Percentiles rank a stretch among this genome's conserved stretches.
These are phyloP conservation scores for Mortierella antarctica DNA, from an alignment of 192 early-diverging fungal species.

Conservation along the genomic window DNA sequence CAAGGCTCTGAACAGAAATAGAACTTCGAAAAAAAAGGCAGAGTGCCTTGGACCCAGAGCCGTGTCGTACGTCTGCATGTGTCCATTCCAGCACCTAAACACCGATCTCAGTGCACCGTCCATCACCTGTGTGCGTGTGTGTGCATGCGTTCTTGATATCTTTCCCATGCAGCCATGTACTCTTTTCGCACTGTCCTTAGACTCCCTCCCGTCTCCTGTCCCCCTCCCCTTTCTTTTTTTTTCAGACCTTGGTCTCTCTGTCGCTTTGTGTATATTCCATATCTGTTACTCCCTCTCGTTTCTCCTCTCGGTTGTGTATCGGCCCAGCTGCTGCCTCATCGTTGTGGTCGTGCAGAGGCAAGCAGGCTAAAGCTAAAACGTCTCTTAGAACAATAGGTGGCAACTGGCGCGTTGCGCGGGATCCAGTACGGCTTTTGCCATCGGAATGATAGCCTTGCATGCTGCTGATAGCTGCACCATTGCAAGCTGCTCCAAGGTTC, in stretches of 20 bases:
- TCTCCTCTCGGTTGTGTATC: not conserved
- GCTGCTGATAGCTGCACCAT: too few species aligned
- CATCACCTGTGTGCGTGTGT: not conserved
- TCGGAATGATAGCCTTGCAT: too few species aligned
- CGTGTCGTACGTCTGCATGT: slow-evolving; percentile 14
- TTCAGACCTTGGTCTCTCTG: not conserved
- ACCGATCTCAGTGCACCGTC: not conserved
- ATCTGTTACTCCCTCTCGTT: slow-evolving; percentile 2
- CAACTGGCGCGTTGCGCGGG: too few species aligned
- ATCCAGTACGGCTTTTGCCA: too few species aligned
- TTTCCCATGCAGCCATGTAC: slow-evolving; percentile 1
- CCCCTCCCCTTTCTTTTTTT: slow-evolving; percentile 7
- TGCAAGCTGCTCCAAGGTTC: too few species aligned
- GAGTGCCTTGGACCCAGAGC: not conserved
- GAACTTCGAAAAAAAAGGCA: not conserved
- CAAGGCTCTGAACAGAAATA: not conserved
- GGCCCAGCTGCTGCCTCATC: too few species aligned
- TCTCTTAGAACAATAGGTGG: too few species aligned
- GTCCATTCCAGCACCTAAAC: not conserved
- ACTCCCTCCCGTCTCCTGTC: not conserved
- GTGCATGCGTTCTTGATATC: not conserved
- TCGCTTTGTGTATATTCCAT: slow-evolving; percentile 2
- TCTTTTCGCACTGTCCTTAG: not conserved
- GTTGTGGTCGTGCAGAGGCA: too few species aligned
- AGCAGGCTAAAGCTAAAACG: too few species aligned